Base-by-base conservation (phyloP, 2,329 filamentous ascomycete species). In the Verticillium zaregamsianum region DNA sequence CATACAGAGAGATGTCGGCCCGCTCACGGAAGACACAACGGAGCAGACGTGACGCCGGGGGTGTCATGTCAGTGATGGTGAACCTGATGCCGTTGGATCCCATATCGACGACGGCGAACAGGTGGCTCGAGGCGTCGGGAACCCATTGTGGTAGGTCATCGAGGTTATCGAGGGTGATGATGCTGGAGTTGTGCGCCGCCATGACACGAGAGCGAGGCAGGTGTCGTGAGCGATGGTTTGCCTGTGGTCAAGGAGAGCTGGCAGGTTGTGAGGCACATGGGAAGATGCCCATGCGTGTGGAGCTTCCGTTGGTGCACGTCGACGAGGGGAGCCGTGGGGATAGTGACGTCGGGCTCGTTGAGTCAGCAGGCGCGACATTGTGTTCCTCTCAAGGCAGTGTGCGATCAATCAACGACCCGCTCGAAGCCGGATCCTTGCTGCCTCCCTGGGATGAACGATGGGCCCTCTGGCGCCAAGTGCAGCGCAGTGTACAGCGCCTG, bases 81-180 rank as follows among this genome's bases (percentile, higher is more conserved):
- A 96, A 96, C 61, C 93, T 91, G 69, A 97, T 94, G 69, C 93
- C 93, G 79, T 97, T 97, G 80, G 92, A 92, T 70, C 84, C 84
- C 82, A 86, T 86, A 66, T 86, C 84, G 61, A 86, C 83, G 59
- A 86, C 73, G 59, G 83, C 83, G 68, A 83, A 83, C 17, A 84
- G 76, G 63, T 86, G 82, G 68, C 72, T 83, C 59, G 76, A 67
- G 54, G 74, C 76, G 60, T 76, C 68, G 31, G 79, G 76, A 59
- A 75, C 69, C 83, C 83, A 86, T 72, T 69, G 69, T 39, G 80
- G 78, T 68, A 86, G 74, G 69, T 76, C 80, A 63, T 74, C 69
- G 62, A 83, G 77, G 67, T 84, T 84, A 20, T 82, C 79, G 63
- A 86, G 77, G 5, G 80, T 83, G 61, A 86, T 73, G 65, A 81